A percentile compares a stretch with the other conserved stretches of the same genome.
phyloP scores from a whole-genome alignment of 2,329 filamentous ascomycete species.

The Penicillium psychrosexuale region DNA sequence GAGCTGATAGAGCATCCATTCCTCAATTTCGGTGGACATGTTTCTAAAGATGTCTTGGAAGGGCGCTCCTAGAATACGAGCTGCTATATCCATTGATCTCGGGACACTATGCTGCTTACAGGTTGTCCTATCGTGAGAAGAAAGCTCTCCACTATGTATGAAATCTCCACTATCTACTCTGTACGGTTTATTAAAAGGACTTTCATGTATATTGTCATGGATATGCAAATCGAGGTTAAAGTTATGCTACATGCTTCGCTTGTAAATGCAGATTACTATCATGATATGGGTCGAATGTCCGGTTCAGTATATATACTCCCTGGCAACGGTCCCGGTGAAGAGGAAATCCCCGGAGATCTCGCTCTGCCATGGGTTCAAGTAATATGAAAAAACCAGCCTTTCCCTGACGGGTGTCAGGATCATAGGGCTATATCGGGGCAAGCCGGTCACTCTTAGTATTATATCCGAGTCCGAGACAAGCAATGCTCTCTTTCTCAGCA shows the following conservation, averaged over 20 bases:
- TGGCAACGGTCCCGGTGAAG: too few relatives aligned
- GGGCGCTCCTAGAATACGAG: neutral
- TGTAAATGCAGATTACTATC: neutral
- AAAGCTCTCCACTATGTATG: neutral
- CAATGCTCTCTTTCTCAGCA: neutral
- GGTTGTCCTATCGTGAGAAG: neutral
- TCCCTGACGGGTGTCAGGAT: neutral
- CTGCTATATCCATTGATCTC: neutral
- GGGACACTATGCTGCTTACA: neutral
- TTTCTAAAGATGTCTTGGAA: neutral
- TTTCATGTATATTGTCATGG: neutral
- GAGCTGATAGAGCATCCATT: conserved; percentile 38
- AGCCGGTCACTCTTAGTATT: neutral
- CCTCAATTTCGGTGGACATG: conserved; percentile 19
- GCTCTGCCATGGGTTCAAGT: neutral
- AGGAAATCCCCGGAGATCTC: neutral
- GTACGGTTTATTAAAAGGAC: neutral
- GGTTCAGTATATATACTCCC: neutral
- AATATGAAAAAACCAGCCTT: neutral
- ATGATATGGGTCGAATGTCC: neutral
- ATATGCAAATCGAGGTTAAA: neutral
- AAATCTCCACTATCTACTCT: neutral
- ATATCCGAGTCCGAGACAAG: neutral
- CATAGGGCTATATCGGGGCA: neutral
- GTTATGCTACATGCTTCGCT: neutral